These are phyloP conservation scores for Boletus tylopilopsis DNA, from an alignment of 768 basidiomycete genomes.

Conservation along the genomic window DNA sequence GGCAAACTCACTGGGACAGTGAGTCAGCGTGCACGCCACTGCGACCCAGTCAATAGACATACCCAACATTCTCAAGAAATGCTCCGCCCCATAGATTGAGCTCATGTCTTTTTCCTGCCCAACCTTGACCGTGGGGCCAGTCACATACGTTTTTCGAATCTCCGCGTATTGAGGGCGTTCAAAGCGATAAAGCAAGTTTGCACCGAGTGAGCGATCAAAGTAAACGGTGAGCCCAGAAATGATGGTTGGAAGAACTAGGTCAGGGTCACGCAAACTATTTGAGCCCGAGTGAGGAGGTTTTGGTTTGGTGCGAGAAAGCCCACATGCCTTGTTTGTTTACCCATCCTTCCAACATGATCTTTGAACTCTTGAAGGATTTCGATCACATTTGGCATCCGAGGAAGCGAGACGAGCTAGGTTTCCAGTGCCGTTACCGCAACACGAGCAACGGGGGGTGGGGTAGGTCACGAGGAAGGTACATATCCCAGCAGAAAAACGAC, in stretches of 20 bases:
- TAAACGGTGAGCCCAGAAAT: slow-evolving; percentile 83
- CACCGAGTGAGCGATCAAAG: slow-evolving; percentile 89
- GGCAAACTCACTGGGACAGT: slow-evolving; percentile 77
- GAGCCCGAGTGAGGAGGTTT: not conserved
- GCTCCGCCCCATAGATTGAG: slow-evolving; percentile 90
- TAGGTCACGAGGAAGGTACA: not conserved
- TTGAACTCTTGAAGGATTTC: slow-evolving; percentile 78
- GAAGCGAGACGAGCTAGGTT: slow-evolving; percentile 77
- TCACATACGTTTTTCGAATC: slow-evolving; percentile 67
- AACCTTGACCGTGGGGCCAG: slow-evolving; percentile 64
- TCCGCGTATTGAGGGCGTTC: slow-evolving; percentile 92
- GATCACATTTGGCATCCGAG: slow-evolving; percentile 73
- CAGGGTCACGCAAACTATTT: slow-evolving; percentile 63
- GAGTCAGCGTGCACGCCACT: slow-evolving; percentile 9
- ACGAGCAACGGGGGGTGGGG: no score
- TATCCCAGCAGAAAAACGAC: slow-evolving; percentile 5
- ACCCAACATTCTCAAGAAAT: slow-evolving; percentile 91
- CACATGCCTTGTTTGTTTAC: slow-evolving; percentile 46
- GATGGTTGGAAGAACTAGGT: slow-evolving; percentile 71
- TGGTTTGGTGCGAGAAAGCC: not conserved
- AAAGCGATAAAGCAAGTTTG: slow-evolving; percentile 90
- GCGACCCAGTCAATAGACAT: slow-evolving; percentile 22
- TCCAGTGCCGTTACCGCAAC: no score
- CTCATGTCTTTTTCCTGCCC: slow-evolving; percentile 83
- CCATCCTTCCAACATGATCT: slow-evolving; percentile 49